Evolutionary conservation across 805 yeast species (phyloP), one percentile per base, ranked within the genome.

Genomic region (Vanderwaltozyma verrucispora): DNA sequence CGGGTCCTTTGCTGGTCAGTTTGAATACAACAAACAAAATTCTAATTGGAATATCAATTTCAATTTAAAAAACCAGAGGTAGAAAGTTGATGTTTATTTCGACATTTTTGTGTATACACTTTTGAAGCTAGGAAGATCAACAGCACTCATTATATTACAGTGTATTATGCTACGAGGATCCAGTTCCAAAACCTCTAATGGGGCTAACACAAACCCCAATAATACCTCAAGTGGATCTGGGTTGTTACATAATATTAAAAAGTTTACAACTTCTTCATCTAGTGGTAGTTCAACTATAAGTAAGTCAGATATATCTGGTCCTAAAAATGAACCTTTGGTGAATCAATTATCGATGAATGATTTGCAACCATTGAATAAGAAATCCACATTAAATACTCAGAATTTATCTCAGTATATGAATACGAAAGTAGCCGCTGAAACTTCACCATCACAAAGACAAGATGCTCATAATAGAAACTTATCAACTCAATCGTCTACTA

Each of bases 361-460:
- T 14, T 34, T 40, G 20, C 49, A 43, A 35, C 59, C 58, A 14
- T 36, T 56, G 33, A 53, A 50, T 37, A 54, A 54, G 30, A 55
- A 50, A 27, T 27, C 51, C 5, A 44, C 58, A 7, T 29, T 55
- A 33, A 55, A 55, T 37, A 46, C 52, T 18, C 54, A 53, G 23
- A 55, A 52, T 35, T 25, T 55, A 31, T 53, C 57, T 8, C 56
- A 55, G 18, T 55, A 55, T 32, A 48, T 52, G 20, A 51, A 45
- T 23, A 45, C 33, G 28, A 50, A 39, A 28, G 3, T n/a, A 14
- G 15, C 31, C 3, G 21, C 11, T 11, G 20, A 25, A 3, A 28
- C 25, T 24, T 39, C 37, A 3, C 36, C 45, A 1, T 29, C 46
- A 8, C 15, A 18, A 15, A 28, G 35, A 6, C 32, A 33, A 12